Evolutionary conservation across 2,329 filamentous ascomycete species (phyloP).

Genomic region (Penicillium sumatraense): DNA sequence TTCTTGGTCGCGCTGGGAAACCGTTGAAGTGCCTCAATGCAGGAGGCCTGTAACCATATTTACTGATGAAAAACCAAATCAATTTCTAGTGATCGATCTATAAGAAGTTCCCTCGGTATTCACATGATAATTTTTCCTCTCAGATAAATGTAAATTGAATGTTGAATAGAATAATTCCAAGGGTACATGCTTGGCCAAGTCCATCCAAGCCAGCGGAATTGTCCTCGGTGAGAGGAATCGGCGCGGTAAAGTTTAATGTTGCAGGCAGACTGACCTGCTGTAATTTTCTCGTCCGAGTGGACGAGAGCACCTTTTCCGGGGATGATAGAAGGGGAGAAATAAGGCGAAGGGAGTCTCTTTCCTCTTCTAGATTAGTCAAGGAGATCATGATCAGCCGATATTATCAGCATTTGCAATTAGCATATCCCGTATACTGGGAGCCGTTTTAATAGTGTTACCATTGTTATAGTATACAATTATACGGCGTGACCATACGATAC

Average conservation of each 20-base stretch:
- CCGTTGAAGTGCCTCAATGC: constrained; percentile 24
- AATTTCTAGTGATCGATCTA: constrained; percentile 7
- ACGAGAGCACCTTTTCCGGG: background rate
- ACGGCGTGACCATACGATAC: background rate
- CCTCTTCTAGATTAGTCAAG: background rate
- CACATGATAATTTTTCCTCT: no score
- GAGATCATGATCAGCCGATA: background rate
- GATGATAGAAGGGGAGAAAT: background rate
- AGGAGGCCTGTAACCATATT: constrained; percentile 43
- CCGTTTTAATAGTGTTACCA: no score
- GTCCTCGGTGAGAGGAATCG: background rate
- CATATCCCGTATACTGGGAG: background rate
- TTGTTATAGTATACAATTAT: background rate
- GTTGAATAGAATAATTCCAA: background rate
- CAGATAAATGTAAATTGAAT: no score
- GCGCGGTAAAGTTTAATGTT: background rate
- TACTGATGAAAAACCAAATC: constrained; percentile 32
- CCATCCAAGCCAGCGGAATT: background rate
- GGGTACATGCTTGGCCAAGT: background rate
- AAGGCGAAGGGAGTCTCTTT: background rate
- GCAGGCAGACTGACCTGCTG: background rate
- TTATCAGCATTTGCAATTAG: no score
- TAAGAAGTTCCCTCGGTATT: background rate
- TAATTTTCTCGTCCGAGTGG: constrained; percentile 1
- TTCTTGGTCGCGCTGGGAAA: constrained; percentile 9